Evolutionary conservation across 495 filamentous ascomycete species (phyloP), one percentile per base, ranked within the genome.

Genomic region (Tuber brumale): DNA sequence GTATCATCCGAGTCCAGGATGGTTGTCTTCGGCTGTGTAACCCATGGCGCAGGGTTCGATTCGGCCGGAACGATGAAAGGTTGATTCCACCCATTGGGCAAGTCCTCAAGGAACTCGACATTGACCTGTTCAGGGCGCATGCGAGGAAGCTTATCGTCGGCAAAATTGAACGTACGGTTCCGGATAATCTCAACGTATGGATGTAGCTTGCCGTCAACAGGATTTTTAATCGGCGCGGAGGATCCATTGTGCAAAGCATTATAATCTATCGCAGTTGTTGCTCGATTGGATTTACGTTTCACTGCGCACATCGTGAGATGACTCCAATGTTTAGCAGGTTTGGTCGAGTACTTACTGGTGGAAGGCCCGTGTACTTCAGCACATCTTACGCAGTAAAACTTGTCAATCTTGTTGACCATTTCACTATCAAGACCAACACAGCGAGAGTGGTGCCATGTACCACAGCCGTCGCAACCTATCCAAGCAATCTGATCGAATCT

Each of bases 381-480:
- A 81, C 91, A 93, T 61, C 82, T 82, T 43, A 83, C 84, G 79
- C 91, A 93, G 74, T 91, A 90, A 77, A 88, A 93, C 79, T 92
- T 93, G 81, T 93, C 91, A 31, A 93, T 89, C 43, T 88, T 89
- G 72, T 90, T 87, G 41, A 92, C 88, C 77, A 92, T 89, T 75
- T 90, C 89, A 79, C 86, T 91, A 79, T 91, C 90, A 79, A 93
- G 91, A 8, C 89, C 90, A 31, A 91, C 91, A 81, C 91, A 93
- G 51, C 89, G 87, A 71, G 90, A 91, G 81, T 93, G 91, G 78
- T 89, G 92, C 91, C 91, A 93, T 41, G 85, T 86, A 78, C 92
- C 91, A 82, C 91, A 93, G 45, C 90, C 91, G 82, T 93, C 91
- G 79, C 91, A 93, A 43, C 87, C 89, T 75, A 93, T 92, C 91